phyloP scores from a whole-genome alignment of 257 asterid genomes.

The Rhazya stricta region DNA sequence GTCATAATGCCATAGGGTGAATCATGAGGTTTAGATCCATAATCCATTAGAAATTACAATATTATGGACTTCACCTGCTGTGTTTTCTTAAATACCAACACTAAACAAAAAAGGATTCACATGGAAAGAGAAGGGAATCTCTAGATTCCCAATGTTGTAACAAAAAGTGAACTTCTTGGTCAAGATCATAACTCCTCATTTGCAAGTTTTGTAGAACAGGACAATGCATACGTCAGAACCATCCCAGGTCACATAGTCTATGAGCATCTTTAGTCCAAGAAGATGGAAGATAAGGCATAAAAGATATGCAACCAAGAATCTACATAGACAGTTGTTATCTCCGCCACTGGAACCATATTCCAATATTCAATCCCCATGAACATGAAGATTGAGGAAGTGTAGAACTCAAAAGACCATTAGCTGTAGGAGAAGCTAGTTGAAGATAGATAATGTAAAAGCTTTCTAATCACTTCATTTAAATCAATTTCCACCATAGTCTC shows the following conservation, averaged over 20 bases:
- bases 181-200: too few species aligned
- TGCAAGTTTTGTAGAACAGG: too few species aligned
- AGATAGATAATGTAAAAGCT: neutral
- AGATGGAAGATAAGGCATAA: too few species aligned
- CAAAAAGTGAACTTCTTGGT: neutral
- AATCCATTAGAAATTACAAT: neutral
- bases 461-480: neutral
- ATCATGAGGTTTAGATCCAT: neutral
- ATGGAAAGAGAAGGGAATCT: neutral
- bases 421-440: neutral
- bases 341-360: neutral
- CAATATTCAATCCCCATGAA: neutral
- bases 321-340: neutral
- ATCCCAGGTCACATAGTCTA: too few species aligned
- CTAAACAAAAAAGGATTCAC: conserved; percentile 3
- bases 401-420: neutral
- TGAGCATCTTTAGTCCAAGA: too few species aligned
- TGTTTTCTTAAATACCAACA: neutral
- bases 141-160: neutral
- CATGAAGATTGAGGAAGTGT: neutral
- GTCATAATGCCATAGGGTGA: neutral
- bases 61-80: neutral
- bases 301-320: too few species aligned
- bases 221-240: too few species aligned
- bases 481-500: neutral